A percentile compares a stretch with the other conserved stretches of the same genome.
These are phyloP conservation scores for Somion occarium DNA, from an alignment of 1,284 basidiomycete species.

Conservation along the genomic window DNA sequence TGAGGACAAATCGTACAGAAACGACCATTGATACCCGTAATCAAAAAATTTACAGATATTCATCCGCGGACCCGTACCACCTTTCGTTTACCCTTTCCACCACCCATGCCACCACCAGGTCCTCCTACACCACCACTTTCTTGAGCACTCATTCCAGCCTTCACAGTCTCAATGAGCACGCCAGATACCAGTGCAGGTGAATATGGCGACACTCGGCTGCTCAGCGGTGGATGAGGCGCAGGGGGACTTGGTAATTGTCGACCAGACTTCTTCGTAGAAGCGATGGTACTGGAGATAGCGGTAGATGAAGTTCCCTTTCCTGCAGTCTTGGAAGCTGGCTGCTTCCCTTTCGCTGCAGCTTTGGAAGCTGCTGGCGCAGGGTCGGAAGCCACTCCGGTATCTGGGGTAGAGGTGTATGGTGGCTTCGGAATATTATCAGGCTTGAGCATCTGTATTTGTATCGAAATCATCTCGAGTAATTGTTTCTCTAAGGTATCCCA, in stretches of 20 bases:
- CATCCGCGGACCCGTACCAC: constrained; percentile 70
- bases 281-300: constrained; percentile 18
- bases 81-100: constrained; percentile 70
- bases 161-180: constrained; percentile 70
- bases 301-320: constrained; percentile 20
- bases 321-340: constrained; percentile 34
- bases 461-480: constrained; percentile 70
- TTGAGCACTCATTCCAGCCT: constrained; percentile 72
- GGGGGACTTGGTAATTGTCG: constrained; percentile 47
- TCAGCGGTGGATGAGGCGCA: constrained; percentile 47
- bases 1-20: too few relatives aligned
- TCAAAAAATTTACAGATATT: neutral
- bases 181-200: constrained; percentile 72
- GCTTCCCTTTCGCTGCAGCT: constrained; percentile 35
- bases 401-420: constrained; percentile 42
- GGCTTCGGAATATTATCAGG: constrained; percentile 66
- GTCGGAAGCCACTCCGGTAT: constrained; percentile 19
- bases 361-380: constrained; percentile 19
- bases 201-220: constrained; percentile 52
- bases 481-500: constrained; percentile 63
- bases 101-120: constrained; percentile 29
- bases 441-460: constrained; percentile 71
- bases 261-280: constrained; percentile 30
- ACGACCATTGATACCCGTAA: neutral
- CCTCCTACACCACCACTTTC: constrained; percentile 34